Conservation (phyloP, 169 alveolate species). For the Besnoitia besnoiti region DNA sequence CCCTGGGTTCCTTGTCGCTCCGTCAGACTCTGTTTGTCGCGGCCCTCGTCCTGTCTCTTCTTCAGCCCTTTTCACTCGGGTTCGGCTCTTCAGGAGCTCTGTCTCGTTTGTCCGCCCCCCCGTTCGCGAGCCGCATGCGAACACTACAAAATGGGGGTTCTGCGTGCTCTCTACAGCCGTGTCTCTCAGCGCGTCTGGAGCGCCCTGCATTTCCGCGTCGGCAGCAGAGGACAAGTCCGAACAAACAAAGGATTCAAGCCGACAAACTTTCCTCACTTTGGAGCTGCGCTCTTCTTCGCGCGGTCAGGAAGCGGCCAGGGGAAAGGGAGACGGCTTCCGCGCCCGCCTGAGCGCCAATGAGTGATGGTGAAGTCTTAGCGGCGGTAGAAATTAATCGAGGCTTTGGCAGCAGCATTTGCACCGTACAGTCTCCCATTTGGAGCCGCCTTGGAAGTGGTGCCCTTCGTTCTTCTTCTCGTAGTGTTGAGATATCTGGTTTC, state of each 20-base stretch:
- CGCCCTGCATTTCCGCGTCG: slow-evolving; percentile 64
- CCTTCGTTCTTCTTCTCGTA: too few species aligned
- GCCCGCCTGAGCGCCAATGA: too few species aligned
- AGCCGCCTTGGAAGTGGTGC: too few species aligned
- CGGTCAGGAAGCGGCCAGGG: background rate
- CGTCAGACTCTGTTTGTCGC: background rate
- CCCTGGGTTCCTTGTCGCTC: background rate
- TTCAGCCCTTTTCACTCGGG: background rate
- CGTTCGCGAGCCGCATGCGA: too few species aligned
- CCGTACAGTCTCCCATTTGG: too few species aligned
- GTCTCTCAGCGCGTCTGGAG: slow-evolving; percentile 55
- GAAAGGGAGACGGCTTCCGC: background rate
- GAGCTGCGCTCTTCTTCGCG: slow-evolving; percentile 64
- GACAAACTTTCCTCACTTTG: slow-evolving; percentile 36
- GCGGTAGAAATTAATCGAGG: too few species aligned
- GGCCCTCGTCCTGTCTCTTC: background rate
- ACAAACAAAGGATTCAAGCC: slow-evolving; percentile 68
- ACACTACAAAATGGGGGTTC: background rate
- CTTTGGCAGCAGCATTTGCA: too few species aligned
- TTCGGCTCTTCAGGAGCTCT: too few species aligned
- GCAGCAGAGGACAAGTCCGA: slow-evolving; percentile 65
- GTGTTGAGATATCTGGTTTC: too few species aligned
- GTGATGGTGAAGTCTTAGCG: too few species aligned
- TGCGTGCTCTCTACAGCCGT: slow-evolving; percentile 47
- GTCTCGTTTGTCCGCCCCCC: too few species aligned